A percentile compares a stretch with the other conserved stretches of the same genome.
These are phyloP conservation scores for Astrothelium macrocarpum DNA, from an alignment of 495 filamentous ascomycete genomes.

Conservation along the genomic window DNA sequence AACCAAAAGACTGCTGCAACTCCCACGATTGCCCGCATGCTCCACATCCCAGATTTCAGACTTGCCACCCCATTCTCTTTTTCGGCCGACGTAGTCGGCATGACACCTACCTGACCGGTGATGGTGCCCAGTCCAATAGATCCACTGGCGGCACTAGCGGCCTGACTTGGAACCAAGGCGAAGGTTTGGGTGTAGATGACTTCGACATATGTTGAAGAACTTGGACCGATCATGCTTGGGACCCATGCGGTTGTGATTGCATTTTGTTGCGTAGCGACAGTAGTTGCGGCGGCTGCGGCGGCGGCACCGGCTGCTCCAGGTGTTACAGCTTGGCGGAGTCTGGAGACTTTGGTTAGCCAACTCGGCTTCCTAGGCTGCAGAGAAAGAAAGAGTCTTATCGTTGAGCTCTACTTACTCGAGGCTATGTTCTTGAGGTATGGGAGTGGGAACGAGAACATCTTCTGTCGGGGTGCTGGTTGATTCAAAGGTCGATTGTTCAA, in stretches of 20 bases:
- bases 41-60: neutral
- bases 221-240: neutral
- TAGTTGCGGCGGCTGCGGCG: neutral
- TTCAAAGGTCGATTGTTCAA: neutral
- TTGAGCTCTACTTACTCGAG: neutral
- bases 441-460: neutral
- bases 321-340: neutral
- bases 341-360: neutral
- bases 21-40: neutral
- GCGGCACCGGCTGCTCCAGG: neutral
- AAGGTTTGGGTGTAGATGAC: slow-evolving; percentile 20
- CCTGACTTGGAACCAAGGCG: slow-evolving; percentile 14
- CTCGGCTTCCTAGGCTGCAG: neutral
- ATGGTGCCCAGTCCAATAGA: slow-evolving; percentile 15
- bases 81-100: neutral
- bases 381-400: neutral
- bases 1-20: neutral
- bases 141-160: slow-evolving; percentile 7
- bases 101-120: neutral
- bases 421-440: neutral
- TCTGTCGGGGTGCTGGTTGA: neutral
- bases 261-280: neutral
- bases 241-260: neutral
- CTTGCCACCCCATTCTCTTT: neutral
- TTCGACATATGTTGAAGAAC: neutral